Base-by-base conservation (phyloP, 495 filamentous ascomycete species). In the Rhypophila decipiens region DNA sequence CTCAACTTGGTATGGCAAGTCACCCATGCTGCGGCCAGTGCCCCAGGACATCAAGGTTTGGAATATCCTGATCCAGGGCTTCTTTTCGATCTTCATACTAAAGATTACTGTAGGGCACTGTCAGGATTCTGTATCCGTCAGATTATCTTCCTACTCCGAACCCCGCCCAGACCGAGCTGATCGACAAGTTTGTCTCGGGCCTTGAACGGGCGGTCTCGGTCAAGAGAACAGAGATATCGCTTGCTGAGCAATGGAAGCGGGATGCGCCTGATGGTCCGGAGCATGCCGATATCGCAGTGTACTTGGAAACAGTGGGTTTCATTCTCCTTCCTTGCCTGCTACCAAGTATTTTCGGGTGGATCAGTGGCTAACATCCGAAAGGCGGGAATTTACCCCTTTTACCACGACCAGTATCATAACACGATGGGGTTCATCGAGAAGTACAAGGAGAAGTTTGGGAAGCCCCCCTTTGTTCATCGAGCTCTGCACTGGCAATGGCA, bases 141-240 rank as follows among this genome's bases (percentile, higher is more conserved):
- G 44, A 39, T 18, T 47, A 47, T 22, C 44, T 47, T 20, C 44
- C 44, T n/a, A 39, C 44, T 4, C 7, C 1, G 8, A 39, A 29
- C 20, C 5, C 8, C 5, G 21, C 33, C 4, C 44, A 41, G 18
- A 48, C 23, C 9, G 5, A 13, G 21, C 45, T 48, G 9, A 39
- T 48, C 18, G 23, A 40, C 17, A 40, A 19, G 7, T 48, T 48
- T 48, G 45, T 48, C n/a, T 15, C 27, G 4, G 45, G 37, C 10
- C 45, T 48, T 2, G 45, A 48, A 20, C n/a, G 18, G 11, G 35
- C 24, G n/a, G 12, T 48, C n/a, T 11, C 13, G n/a, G 27, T 19
- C 46, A 35, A 21, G 2, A 41, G 35, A 22, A 49, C 23, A 4
- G 24, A 27, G 15, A 43, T 49, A 7, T 43, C 39, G 7, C 20